Evolutionary conservation across 2,329 filamentous ascomycete genomes (phyloP), one percentile per base, ranked within the genome.

Genomic region (Sphaerostilbella broomeana): DNA sequence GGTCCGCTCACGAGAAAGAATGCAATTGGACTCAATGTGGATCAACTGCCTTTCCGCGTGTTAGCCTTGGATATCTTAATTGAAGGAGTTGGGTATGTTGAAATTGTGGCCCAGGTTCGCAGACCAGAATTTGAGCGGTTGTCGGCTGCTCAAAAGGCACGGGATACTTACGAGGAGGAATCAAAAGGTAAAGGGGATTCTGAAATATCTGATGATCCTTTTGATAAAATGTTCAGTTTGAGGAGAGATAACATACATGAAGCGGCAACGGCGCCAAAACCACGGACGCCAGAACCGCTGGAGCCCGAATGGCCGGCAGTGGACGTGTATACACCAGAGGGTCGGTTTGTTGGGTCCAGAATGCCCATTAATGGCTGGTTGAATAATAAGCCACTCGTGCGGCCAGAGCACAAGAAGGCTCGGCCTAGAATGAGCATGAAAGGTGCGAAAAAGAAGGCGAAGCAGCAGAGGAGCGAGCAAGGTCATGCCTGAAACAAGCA

Each of bases 61-160:
- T 72, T 92, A 44, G 79, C 83, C 7, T 75, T 82, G 1, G 94
- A 98, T 56, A 79, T 98, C 17, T 67, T 98, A 11, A 79, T 98
- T 35, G 90, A 97, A 59, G 88, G 92, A 2, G 82, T 88, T 18
- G 92, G 92, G 6, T 98, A 94, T 85, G 74, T 98, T 3, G 92
- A 98, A 62, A 61, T 98, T 27, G 81, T 80, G 1, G 81, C 81
- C 3, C 90, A 98, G 62, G 77, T 94, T 8, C 77, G 90, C 35
- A 75, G 70, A 12, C 73, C 62, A 54, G 66, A 72, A 42, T 31
- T 55, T 17, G 46, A 59, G 24, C 38, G 30, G n/a, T 45, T 42
- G 27, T 28, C 37, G 2, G 20, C 58, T 53, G 44, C 36, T 51
- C 15, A 38, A 47, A 33, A 45, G 27, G 45, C 47, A 21, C 34